phyloP scores from a whole-genome alignment of 352 stramenopile genomes.

The Globisporangium iwayamae region DNA sequence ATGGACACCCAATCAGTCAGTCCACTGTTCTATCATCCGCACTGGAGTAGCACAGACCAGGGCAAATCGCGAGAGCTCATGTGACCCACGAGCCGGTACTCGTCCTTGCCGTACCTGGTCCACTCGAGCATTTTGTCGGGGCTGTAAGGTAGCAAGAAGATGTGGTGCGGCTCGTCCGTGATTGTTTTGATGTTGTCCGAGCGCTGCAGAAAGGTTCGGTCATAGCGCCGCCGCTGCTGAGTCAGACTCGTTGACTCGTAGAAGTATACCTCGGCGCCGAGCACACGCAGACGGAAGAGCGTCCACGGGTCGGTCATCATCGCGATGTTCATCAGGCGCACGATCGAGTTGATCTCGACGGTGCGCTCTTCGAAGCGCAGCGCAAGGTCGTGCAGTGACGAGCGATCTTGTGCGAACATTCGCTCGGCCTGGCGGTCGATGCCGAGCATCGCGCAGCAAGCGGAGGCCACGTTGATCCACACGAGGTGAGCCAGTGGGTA shows the following conservation, averaged over 20 bases:
- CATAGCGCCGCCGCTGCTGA: background rate
- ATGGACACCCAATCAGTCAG: background rate
- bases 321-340: constrained; percentile 38
- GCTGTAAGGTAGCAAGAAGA: constrained; percentile 30
- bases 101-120: constrained; percentile 18
- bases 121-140: constrained; percentile 25
- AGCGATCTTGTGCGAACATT: background rate
- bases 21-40: constrained; percentile 1
- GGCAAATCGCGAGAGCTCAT: constrained; percentile 18
- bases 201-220: background rate
- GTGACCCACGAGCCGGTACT: constrained; percentile 22
- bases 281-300: constrained; percentile 23
- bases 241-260: constrained; percentile 18
- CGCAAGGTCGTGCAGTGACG: constrained; percentile 6
- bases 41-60: constrained; percentile 17
- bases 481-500: background rate
- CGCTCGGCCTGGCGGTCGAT: constrained; percentile 11
- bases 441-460: constrained; percentile 3
- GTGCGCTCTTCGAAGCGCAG: constrained; percentile 18
- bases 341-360: constrained; percentile 21
- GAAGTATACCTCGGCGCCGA: constrained; percentile 30
- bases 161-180: constrained; percentile 3
- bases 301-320: constrained; percentile 48
- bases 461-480: background rate
- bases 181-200: background rate